Percentiles rank a stretch among this genome's conserved stretches.
phyloP scores from a whole-genome alignment of 305 asterid species.

The Ilex paraguariensis region DNA sequence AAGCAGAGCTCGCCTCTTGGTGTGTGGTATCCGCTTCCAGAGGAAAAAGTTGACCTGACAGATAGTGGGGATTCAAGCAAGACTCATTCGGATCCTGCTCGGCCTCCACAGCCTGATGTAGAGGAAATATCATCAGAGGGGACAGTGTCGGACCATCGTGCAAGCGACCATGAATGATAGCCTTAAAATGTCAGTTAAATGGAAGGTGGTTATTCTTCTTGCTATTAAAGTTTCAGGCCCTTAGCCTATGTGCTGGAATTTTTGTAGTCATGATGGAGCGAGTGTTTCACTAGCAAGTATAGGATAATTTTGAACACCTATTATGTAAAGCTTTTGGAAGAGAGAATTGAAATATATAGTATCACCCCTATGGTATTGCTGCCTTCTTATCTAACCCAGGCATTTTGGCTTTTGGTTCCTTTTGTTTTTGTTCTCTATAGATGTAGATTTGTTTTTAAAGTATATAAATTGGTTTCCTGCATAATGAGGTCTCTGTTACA shows the following conservation, averaged over 20 bases:
- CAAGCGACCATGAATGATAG: conserved; percentile 33
- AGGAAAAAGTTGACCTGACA: conserved; percentile 16
- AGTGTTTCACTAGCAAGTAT: no score
- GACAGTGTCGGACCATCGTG: conserved; percentile 41
- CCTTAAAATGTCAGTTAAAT: background rate
- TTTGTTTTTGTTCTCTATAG: no score
- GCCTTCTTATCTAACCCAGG: no score
- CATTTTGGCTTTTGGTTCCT: no score
- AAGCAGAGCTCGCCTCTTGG: conserved; percentile 20
- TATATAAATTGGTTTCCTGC: no score
- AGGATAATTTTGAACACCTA: no score
- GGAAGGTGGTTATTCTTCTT: conserved; percentile 3
- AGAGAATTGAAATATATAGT: no score
- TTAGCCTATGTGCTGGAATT: conserved; percentile 6
- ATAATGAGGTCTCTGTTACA: no score
- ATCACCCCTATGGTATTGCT: no score
- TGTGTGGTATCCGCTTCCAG: conserved; percentile 8
- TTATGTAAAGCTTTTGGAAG: no score
- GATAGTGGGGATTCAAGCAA: conserved; percentile 48
- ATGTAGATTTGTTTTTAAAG: no score
- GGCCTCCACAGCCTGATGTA: conserved; percentile 15
- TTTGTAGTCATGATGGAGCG: no score
- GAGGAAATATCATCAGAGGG: conserved; percentile 55
- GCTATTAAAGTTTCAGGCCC: conserved; percentile 5
- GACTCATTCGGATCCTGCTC: conserved; percentile 31